Conservation (phyloP, 768 basidiomycete species). For the Auriscalpium orientale region DNA sequence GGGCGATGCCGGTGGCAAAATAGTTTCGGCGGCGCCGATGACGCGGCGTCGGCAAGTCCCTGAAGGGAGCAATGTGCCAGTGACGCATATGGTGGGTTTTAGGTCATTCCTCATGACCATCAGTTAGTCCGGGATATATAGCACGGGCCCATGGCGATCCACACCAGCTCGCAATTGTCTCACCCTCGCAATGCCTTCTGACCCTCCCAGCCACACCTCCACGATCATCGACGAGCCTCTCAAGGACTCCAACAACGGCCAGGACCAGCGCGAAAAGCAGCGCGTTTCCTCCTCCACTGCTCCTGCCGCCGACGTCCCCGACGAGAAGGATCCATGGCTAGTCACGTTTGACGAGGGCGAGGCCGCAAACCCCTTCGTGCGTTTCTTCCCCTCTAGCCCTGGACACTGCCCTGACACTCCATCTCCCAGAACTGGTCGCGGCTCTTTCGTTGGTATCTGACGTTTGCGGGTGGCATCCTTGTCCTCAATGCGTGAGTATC, state of each 20-base stretch:
- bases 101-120: constrained; percentile 8
- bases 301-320: neutral
- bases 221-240: neutral
- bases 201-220: constrained; percentile 4
- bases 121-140: neutral
- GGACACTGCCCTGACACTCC: neutral
- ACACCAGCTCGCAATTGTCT: neutral
- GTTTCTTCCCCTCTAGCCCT: constrained; percentile 2
- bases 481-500: constrained; percentile 46
- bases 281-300: neutral
- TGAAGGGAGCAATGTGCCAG: too few relatives aligned
- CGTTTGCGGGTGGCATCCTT: constrained; percentile 39
- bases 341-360: constrained; percentile 10
- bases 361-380: constrained; percentile 6
- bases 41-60: too few relatives aligned
- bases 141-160: too few relatives aligned
- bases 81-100: neutral
- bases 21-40: too few relatives aligned
- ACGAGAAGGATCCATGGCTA: constrained; percentile 7
- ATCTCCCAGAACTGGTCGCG: constrained; percentile 45
- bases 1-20: too few relatives aligned
- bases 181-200: neutral
- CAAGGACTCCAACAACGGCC: neutral
- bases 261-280: neutral
- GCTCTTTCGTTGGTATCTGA: constrained; percentile 42